Percentiles rank a stretch among this genome's conserved stretches.
Conservation (phyloP, 2,329 filamentous ascomycete genomes). For the Intubia oerlemansii region DNA sequence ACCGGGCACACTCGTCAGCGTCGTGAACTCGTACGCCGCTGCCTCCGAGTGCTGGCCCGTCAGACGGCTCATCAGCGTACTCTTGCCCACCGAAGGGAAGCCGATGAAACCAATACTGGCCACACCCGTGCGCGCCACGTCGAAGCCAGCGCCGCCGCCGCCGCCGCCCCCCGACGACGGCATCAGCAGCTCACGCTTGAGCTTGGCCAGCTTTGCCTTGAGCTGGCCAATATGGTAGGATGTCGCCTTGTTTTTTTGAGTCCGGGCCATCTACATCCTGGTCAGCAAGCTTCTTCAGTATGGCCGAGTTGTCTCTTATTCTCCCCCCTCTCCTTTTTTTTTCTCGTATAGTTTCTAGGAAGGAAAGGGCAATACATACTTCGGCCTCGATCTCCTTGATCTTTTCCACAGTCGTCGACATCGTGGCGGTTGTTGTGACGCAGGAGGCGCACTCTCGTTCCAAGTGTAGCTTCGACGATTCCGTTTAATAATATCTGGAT, state of each 20-base stretch:
- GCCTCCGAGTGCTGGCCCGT: conserved; percentile 96
- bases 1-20: conserved; percentile 87
- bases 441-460: too few relatives aligned
- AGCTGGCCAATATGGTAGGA: conserved; percentile 88
- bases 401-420: conserved; percentile 97
- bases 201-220: conserved; percentile 94
- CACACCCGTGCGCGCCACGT: conserved; percentile 92
- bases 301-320: too few relatives aligned
- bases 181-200: conserved; percentile 87
- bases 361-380: conserved; percentile 30
- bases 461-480: too few relatives aligned
- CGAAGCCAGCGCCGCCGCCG: conserved; percentile 74
- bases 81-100: conserved; percentile 95
- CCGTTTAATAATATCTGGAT: too few relatives aligned
- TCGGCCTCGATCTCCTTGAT: conserved; percentile 96
- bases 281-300: too few relatives aligned
- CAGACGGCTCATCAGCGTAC: conserved; percentile 84
- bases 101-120: conserved; percentile 95
- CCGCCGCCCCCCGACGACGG: conserved; percentile 63
- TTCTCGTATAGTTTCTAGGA: too few relatives aligned
- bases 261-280: conserved; percentile 74
- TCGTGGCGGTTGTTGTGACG: conserved; percentile 31
- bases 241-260: conserved; percentile 93
- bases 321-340: too few relatives aligned
- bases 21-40: conserved; percentile 97